Percentiles rank a stretch among this genome's conserved stretches.
Evolutionary conservation across 176 grass and related monocot genomes (phyloP).

Genomic region (Hordeum marinum): DNA sequence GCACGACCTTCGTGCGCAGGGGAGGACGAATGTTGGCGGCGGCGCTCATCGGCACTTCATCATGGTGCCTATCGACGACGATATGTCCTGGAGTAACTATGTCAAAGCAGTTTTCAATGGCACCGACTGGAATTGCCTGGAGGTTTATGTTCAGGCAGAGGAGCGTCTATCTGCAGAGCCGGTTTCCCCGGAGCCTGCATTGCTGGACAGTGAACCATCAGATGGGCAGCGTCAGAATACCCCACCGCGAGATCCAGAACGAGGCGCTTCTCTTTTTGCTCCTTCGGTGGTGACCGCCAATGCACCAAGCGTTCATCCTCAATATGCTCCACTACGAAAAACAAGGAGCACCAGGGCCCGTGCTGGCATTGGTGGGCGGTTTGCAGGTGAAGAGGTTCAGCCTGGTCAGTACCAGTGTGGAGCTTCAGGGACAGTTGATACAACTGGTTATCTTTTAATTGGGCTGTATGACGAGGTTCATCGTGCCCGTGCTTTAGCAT

Average conservation of each 20-base stretch:
- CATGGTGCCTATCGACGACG: slow-evolving; percentile 6
- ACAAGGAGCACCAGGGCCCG: background rate
- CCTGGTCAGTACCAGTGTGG: slow-evolving; percentile 5
- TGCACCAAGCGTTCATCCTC: background rate
- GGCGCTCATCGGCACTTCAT: slow-evolving; percentile 41
- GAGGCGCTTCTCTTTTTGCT: background rate
- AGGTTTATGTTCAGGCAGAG: slow-evolving; percentile 40
- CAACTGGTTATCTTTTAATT: slow-evolving; percentile 16
- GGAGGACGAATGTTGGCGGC: slow-evolving; percentile 27
- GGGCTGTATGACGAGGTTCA: slow-evolving; percentile 29
- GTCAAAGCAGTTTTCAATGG: slow-evolving; percentile 45
- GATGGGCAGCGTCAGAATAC: background rate
- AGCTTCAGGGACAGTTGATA: background rate
- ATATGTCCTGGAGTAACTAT: slow-evolving; percentile 37
- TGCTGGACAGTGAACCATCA: background rate
- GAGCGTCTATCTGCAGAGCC: background rate
- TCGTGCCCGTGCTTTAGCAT: slow-evolving; percentile 27
- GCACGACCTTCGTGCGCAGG: background rate
- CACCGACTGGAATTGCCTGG: slow-evolving; percentile 37
- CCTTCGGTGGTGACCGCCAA: background rate
- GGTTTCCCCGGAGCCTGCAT: background rate
- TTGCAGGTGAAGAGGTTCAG: background rate
- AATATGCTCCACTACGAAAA: background rate
- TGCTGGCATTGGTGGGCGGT: background rate
- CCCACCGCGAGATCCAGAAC: background rate